A percentile compares a stretch with the other conserved stretches of the same genome.
phyloP scores from a whole-genome alignment of 1,284 basidiomycete species.

The Fomitopsis palustris region DNA sequence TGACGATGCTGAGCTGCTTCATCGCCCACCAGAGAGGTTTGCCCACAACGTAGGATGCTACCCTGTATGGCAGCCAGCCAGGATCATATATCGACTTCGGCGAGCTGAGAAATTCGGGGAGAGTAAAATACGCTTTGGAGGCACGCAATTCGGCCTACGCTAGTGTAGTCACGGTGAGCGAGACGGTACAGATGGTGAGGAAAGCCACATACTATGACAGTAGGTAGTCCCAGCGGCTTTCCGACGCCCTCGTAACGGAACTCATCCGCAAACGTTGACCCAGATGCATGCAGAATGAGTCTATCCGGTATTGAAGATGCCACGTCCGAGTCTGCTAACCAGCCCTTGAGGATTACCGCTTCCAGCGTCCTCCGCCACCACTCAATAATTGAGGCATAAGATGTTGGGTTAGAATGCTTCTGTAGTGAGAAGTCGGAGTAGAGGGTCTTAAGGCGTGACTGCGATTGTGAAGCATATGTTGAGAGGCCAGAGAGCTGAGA shows the following conservation, averaged over 20 bases:
- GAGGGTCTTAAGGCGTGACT: conserved; percentile 72
- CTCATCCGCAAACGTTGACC: conserved; percentile 53
- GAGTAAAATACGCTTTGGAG: conserved; percentile 44
- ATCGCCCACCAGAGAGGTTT: conserved; percentile 87
- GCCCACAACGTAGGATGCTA: conserved; percentile 70
- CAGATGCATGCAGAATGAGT: conserved; percentile 60
- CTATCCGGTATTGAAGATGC: conserved; percentile 38
- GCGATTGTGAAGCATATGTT: conserved; percentile 50
- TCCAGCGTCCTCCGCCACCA: conserved; percentile 85
- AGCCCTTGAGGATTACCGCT: conserved; percentile 55
- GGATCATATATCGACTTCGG: conserved; percentile 65
- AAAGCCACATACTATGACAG: conserved; percentile 69
- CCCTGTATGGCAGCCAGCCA: conserved; percentile 62
- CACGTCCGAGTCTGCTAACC: conserved; percentile 37
- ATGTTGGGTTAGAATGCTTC: conserved; percentile 79
- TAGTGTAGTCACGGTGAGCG: conserved; percentile 14
- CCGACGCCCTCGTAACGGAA: conserved; percentile 69
- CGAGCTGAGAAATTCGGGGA: conserved; percentile 56
- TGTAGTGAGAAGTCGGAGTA: conserved; percentile 88
- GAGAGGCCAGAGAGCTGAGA: conserved; percentile 33
- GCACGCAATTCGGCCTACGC: conserved; percentile 58
- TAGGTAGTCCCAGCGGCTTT: conserved; percentile 78
- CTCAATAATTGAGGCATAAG: conserved; percentile 77
- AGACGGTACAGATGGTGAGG: neutral
- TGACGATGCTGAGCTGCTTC: conserved; percentile 71